phyloP scores from a whole-genome alignment of 352 stramenopile genomes.

The Phytophthora sp. region DNA sequence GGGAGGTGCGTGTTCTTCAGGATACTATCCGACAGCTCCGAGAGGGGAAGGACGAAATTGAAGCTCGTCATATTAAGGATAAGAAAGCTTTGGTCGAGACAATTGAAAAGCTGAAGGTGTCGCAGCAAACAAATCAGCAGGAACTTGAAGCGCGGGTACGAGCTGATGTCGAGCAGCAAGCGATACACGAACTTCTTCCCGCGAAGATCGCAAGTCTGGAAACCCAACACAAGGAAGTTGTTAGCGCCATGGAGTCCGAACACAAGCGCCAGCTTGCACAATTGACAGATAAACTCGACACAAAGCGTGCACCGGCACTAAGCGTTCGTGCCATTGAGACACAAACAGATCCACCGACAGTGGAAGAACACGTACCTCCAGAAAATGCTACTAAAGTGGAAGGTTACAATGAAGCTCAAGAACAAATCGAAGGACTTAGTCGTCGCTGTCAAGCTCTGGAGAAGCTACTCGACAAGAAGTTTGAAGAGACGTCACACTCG shows the following conservation, averaged over 20 bases:
- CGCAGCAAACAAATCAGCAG: conserved; percentile 6
- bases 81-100: conserved; percentile 14
- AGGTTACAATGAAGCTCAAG: conserved; percentile 23
- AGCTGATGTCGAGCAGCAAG: conserved; percentile 15
- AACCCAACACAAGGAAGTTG: conserved; percentile 25
- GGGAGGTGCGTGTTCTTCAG: conserved; percentile 28
- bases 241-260: conserved; percentile 20
- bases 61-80: conserved; percentile 14
- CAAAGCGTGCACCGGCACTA: not conserved
- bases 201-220: conserved; percentile 14
- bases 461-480: conserved; percentile 63
- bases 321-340: conserved; percentile 14
- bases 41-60: conserved; percentile 17
- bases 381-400: not conserved
- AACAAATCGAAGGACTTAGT: conserved; percentile 49
- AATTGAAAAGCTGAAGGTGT: conserved; percentile 13
- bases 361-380: conserved; percentile 2
- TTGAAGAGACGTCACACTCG: conserved; percentile 44
- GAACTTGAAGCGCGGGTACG: conserved; percentile 19
- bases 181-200: conserved; percentile 14
- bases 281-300: conserved; percentile 23
- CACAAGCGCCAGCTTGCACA: conserved; percentile 38
- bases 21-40: conserved; percentile 28
- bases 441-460: conserved; percentile 58
- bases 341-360: conserved; percentile 28